Evolutionary conservation across 306 rosid genomes (phyloP).

Genomic region (Hippophae rhamnoides): DNA sequence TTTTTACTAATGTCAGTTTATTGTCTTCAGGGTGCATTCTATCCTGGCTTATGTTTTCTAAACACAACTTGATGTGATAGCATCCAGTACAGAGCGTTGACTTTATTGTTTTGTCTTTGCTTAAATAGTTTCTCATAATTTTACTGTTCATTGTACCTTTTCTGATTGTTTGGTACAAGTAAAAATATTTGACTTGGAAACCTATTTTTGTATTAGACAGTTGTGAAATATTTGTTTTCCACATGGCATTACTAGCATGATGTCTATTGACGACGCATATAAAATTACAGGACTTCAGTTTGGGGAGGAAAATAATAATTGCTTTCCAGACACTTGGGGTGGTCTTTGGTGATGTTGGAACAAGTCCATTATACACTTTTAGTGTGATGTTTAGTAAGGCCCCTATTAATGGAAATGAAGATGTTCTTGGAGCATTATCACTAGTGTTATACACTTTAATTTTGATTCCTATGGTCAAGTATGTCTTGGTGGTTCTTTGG

Average conservation of each 20-base stretch:
- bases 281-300: conserved; percentile 56
- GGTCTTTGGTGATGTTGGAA: conserved; percentile 99
- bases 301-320: conserved; percentile 56
- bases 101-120: too few species aligned
- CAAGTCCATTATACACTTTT: conserved; percentile 91
- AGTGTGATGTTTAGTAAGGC: conserved; percentile 92
- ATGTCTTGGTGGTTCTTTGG: conserved; percentile 86
- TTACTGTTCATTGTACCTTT: too few species aligned
- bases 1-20: too few species aligned
- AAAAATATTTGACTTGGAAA: background rate
- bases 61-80: too few species aligned
- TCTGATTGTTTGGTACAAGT: too few species aligned
- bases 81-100: too few species aligned
- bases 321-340: conserved; percentile 95
- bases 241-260: background rate
- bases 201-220: background rate
- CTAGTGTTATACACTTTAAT: conserved; percentile 82
- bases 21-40: too few species aligned
- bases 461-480: conserved; percentile 89
- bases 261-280: background rate
- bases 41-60: too few species aligned
- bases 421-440: conserved; percentile 85
- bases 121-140: too few species aligned
- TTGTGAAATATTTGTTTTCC: conserved; percentile 4
- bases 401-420: conserved; percentile 75